Evolutionary conservation across 1,139 yeast genomes (phyloP).

Genomic region (Keqinozyma sinolaborantium): DNA sequence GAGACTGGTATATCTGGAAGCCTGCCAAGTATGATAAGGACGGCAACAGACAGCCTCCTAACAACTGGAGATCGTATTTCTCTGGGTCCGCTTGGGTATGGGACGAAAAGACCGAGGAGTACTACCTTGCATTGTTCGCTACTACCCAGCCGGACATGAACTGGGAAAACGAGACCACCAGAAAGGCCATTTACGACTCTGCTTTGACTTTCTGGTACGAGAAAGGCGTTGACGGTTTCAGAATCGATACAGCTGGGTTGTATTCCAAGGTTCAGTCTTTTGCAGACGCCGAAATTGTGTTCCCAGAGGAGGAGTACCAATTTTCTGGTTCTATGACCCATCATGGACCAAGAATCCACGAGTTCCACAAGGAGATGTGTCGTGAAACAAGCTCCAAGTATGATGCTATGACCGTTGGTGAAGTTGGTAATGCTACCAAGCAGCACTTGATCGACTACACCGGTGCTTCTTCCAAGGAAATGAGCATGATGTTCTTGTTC

Average conservation of each 20-base stretch:
- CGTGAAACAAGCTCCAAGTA: constrained; percentile 41
- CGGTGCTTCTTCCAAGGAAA: constrained; percentile 45
- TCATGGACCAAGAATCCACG: constrained; percentile 55
- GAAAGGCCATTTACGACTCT: constrained; percentile 48
- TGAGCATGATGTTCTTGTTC: constrained; percentile 52
- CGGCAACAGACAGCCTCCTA: constrained; percentile 52
- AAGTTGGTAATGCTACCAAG: constrained; percentile 41
- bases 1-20: constrained; percentile 63
- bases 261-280: constrained; percentile 47
- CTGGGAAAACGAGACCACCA: constrained; percentile 53
- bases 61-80: constrained; percentile 53
- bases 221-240: constrained; percentile 55
- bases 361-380: constrained; percentile 53
- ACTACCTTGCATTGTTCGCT: constrained; percentile 52
- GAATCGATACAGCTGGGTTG: constrained; percentile 54
- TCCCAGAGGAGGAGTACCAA: constrained; percentile 40
- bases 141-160: constrained; percentile 54
- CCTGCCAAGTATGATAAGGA: constrained; percentile 42
- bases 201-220: constrained; percentile 54
- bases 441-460: constrained; percentile 46
- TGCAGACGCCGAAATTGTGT: constrained; percentile 47
- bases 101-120: constrained; percentile 50
- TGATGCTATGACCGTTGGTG: constrained; percentile 58
- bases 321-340: constrained; percentile 26
- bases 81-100: constrained; percentile 56